Percentiles rank a stretch among this genome's conserved stretches.
These are phyloP conservation scores for Backusella morwellensis DNA, from an alignment of 192 early-diverging fungal species.

Conservation along the genomic window DNA sequence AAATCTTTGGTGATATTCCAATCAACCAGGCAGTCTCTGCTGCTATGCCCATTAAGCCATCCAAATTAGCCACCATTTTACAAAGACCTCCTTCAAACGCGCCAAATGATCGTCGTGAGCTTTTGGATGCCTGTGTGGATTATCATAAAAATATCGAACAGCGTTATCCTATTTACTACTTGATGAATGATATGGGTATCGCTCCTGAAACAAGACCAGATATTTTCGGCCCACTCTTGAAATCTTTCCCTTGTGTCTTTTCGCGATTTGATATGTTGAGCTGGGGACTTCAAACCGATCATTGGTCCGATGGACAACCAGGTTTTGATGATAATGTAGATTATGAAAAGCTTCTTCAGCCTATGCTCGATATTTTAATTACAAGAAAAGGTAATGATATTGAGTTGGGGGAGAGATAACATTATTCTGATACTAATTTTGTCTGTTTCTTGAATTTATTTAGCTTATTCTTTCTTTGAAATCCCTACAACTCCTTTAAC, in stretches of 20 bases:
- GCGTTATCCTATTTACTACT: constrained; percentile 17
- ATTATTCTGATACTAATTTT: background rate
- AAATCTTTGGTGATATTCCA: constrained; percentile 22
- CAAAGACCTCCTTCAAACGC: background rate
- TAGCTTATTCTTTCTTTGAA: constrained; percentile 30
- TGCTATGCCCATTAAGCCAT: constrained; percentile 23
- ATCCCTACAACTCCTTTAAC: constrained; percentile 22
- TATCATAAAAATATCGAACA: constrained; percentile 15
- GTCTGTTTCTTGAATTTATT: background rate
- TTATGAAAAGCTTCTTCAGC: constrained; percentile 21
- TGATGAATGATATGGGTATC: constrained; percentile 12
- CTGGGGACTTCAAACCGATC: background rate
- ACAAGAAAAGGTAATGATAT: constrained; percentile 21
- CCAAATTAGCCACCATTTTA: constrained; percentile 7
- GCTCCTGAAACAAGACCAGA: constrained; percentile 9
- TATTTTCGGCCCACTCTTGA: constrained; percentile 5
- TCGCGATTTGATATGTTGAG: constrained; percentile 13
- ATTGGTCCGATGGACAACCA: constrained; percentile 1
- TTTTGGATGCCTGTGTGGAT: constrained; percentile 25
- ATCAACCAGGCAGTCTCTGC: constrained; percentile 23
- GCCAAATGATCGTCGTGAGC: background rate
- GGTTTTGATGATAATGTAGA: constrained; percentile 1
- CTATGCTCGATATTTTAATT: constrained; percentile 21
- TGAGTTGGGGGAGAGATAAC: background rate
- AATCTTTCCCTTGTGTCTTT: constrained; percentile 24